Evolutionary conservation across 345 rosid genomes (phyloP).

Genomic region (Syzygium oleosum): DNA sequence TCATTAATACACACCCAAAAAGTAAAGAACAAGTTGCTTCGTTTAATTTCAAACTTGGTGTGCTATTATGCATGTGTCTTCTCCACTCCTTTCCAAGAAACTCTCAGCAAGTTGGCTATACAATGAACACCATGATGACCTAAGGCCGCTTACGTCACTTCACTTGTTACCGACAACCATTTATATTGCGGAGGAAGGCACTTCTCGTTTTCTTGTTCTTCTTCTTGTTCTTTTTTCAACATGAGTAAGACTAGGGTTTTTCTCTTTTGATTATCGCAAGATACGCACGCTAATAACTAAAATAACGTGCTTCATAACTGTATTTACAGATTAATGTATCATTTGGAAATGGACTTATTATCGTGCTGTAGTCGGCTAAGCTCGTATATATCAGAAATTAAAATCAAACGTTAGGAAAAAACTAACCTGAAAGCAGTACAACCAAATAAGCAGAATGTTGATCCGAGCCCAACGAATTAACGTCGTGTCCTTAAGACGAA

Average conservation of each 20-base stretch:
- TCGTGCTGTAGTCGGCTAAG: too few relatives aligned
- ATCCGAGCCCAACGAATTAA: too few relatives aligned
- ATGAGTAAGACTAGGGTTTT: background rate
- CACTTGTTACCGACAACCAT: background rate
- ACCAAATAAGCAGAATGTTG: too few relatives aligned
- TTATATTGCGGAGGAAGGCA: background rate
- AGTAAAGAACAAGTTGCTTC: background rate
- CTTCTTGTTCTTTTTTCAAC: background rate
- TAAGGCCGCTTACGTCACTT: background rate
- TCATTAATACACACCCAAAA: background rate
- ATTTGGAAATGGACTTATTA: background rate
- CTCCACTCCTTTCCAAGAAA: background rate
- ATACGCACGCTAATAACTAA: background rate
- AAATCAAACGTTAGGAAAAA: too few relatives aligned
- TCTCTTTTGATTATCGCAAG: background rate
- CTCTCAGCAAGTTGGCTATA: background rate
- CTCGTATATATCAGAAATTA: too few relatives aligned
- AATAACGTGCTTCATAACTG: background rate
- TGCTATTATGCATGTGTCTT: background rate
- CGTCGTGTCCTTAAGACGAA: too few relatives aligned
- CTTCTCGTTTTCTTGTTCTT: background rate
- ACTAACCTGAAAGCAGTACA: too few relatives aligned
- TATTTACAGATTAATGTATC: background rate
- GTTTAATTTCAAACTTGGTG: background rate
- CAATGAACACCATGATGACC: background rate